Conservation (phyloP, 495 filamentous ascomycete species). For the Sordaria brevicollis region DNA sequence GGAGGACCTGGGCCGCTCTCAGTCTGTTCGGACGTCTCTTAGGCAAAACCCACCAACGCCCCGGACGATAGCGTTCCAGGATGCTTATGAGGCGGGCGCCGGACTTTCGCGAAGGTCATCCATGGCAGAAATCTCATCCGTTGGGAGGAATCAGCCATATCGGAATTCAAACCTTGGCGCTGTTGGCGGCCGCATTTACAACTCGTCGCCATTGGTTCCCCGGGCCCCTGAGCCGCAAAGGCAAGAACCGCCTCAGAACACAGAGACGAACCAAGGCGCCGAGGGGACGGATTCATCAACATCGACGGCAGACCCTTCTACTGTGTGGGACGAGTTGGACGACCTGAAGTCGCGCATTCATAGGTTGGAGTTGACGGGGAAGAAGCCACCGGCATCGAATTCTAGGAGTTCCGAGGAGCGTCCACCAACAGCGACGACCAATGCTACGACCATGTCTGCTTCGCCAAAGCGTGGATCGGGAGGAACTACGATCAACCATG, state of each 20-base stretch:
- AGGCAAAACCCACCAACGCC: constrained; percentile 34
- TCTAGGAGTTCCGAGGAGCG: constrained; percentile 67
- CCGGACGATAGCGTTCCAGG: constrained; percentile 29
- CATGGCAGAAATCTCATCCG: neutral
- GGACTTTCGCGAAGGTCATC: neutral
- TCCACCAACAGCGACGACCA: constrained; percentile 84
- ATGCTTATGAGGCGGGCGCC: constrained; percentile 29
- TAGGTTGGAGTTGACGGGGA: constrained; percentile 84
- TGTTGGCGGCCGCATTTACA: constrained; percentile 39
- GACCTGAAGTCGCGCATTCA: constrained; percentile 90
- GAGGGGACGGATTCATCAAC: constrained; percentile 71
- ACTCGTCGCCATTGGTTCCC: constrained; percentile 47
- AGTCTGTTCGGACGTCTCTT: constrained; percentile 10
- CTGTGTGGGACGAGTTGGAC: constrained; percentile 96
- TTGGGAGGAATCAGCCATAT: constrained; percentile 31
- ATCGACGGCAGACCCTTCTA: constrained; percentile 81
- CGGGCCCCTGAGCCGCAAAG: constrained; percentile 29
- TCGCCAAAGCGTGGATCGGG: constrained; percentile 61
- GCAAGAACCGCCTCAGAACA: constrained; percentile 18
- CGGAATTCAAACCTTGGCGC: constrained; percentile 49
- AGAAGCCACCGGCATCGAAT: constrained; percentile 67
- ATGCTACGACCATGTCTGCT: constrained; percentile 82
- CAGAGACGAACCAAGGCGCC: constrained; percentile 25
- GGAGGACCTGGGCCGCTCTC: constrained; percentile 13
- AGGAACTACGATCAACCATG: constrained; percentile 27